These are phyloP conservation scores for Cyclostephanos invisitatus DNA, from an alignment of 108 stramenopile genomes.

Conservation along the genomic window DNA sequence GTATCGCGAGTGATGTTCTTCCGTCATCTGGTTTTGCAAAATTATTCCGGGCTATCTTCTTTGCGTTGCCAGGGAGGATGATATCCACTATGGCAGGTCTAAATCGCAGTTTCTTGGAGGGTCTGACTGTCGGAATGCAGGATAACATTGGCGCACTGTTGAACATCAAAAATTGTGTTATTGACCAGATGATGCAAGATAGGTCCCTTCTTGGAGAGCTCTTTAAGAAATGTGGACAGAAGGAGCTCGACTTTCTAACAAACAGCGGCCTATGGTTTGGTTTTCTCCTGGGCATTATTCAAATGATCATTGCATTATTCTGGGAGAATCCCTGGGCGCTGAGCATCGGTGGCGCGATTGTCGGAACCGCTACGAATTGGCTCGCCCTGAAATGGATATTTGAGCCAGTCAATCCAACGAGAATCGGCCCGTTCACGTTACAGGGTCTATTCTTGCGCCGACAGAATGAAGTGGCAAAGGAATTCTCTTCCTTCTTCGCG, in stretches of 20 bases:
- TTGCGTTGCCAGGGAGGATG: slow-evolving; percentile 34
- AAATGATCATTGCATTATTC: slow-evolving; percentile 92
- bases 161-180: slow-evolving; percentile 80
- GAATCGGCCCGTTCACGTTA: slow-evolving; percentile 87
- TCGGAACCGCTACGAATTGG: slow-evolving; percentile 93
- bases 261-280: slow-evolving; percentile 95
- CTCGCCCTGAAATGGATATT: slow-evolving; percentile 94
- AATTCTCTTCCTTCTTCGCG: slow-evolving; percentile 86
- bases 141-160: slow-evolving; percentile 72
- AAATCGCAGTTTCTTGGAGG: slow-evolving; percentile 58
- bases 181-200: slow-evolving; percentile 87
- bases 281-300: slow-evolving; percentile 88
- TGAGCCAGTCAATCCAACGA: slow-evolving; percentile 90
- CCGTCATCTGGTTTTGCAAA: slow-evolving; percentile 32
- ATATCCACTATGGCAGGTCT: slow-evolving; percentile 38
- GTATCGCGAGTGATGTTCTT: slow-evolving; percentile 57
- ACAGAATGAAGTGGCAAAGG: slow-evolving; percentile 84
- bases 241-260: slow-evolving; percentile 83
- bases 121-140: slow-evolving; percentile 65
- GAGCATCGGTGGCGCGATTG: slow-evolving; percentile 88
- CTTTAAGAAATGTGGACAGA: slow-evolving; percentile 78
- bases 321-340: slow-evolving; percentile 94
- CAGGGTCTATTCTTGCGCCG: slow-evolving; percentile 92
- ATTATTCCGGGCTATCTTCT: slow-evolving; percentile 40
- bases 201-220: slow-evolving; percentile 70